Evolutionary conservation across 805 yeast species (phyloP), one percentile per base, ranked within the genome.

Genomic region (Tetrapisispora taiwanensis): DNA sequence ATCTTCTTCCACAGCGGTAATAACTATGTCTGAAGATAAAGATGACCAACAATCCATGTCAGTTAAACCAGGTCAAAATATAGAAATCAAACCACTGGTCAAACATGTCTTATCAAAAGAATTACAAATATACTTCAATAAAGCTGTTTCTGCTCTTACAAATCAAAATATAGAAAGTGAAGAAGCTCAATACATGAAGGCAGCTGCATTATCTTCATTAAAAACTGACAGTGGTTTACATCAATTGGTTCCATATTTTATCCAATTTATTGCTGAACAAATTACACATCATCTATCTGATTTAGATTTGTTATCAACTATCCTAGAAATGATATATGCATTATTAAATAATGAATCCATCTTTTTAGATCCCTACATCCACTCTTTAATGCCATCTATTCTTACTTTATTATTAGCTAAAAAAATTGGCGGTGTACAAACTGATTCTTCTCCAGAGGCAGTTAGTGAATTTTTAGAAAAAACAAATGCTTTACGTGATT

Each of bases 381-480:
- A 94, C 67, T 90, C 95, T 0, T 69, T 92, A 53, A 87, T 92
- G 85, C 98, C 99, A n/a, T 86, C 96, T 48, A 81, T 92, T 30
- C 71, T 92, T 52, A 92, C 99, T 0, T 71, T 90, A 18, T 72
- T 92, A 36, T 72, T 92, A 41, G 97, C 97, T 1, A 88, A 88
- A 56, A 77, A 85, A 48, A 75, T 90, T n/a, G 97, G 97, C 3
- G 58, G 62, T 38, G 46, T 66, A 4, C 70, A 66, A 51, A 70
- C 39, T 26, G 57, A 49, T 43, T 56, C 53, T 24, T 46, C 58
- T 7, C 45, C 51, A 7, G 54, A 48, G 9, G 56, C 50, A 3
- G 36, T 45, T 7, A 51, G 53, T 13, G 63, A 63, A 35, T 72
- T 69, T 46, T 59, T 71, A 19, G 70, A 63, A 17, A 64, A 61